Evolutionary conservation across 208 protist genomes (phyloP), one percentile per base, ranked within the genome.

Genomic region (Tritrichomonas foetus): DNA sequence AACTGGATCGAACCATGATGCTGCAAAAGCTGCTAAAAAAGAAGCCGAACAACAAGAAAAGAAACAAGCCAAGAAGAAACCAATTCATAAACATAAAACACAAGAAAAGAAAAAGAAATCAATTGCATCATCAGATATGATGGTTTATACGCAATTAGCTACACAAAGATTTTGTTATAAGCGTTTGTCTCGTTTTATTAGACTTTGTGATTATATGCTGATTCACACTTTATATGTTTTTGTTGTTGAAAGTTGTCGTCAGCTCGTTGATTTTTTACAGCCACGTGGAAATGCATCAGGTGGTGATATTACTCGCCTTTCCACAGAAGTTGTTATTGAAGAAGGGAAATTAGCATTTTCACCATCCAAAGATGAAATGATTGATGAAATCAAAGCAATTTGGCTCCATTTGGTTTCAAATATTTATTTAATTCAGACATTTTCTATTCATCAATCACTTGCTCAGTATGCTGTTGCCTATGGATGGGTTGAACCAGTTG

Each of bases 101-200:
- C 41, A 89, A 39, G 78, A 44, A 57, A 89, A 89, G 78, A 89
- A 89, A 57, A 49, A 89, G 47, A 89, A 89, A 57, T 14, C 30
- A 33, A 89, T 47, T n/a, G 44, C 16, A 89, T 53, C 22, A 2
- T 61, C 41, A 27, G 78, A 89, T 16, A 89, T 89, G 78, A 89
- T 89, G 78, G 78, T 89, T 57, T 89, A 89, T 50, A 89, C 78
- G 20, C 78, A 89, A 89, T 47, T 89, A n/a, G 78, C 78, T 1
- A 89, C 78, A 20, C 78, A 89, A 50, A 89, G n/a, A n/a, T 89
- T 89, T 57, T 89, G 78, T 47, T 61, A 57, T 36, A 89, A 89
- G n/a, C 33, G 78, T 27, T 27, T 89, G 9, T 53, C 78, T 11
- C 41, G 78, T 5, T 89, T 89, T 57, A 89, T 89, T 16, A 53